These are phyloP conservation scores for Paramecium primaurelia DNA, from an alignment of 73 alveolate genomes.

Conservation along the genomic window DNA sequence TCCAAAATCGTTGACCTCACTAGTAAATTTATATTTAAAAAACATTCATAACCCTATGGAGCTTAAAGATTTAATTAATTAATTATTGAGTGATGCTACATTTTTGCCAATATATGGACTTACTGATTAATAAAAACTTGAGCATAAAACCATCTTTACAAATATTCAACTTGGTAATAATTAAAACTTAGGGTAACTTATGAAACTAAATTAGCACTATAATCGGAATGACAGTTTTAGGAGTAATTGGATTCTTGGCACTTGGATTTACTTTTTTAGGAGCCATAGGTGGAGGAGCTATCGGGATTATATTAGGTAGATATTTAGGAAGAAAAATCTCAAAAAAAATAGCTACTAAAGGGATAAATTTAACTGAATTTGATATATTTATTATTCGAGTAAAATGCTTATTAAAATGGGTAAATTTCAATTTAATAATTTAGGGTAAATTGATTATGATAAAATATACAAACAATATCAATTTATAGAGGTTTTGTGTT, in stretches of 20 bases:
- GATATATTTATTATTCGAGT: neutral
- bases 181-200: neutral
- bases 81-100: neutral
- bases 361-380: neutral
- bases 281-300: slow-evolving; percentile 23
- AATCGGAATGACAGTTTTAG: slow-evolving; percentile 21
- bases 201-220: neutral
- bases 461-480: neutral
- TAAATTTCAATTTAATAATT: neutral
- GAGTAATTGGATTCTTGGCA: neutral
- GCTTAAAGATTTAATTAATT: neutral
- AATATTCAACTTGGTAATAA: neutral
- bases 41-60: neutral
- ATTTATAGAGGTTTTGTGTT: neutral
- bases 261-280: slow-evolving; percentile 17
- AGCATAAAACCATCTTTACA: neutral
- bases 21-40: neutral
- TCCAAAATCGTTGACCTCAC: neutral
- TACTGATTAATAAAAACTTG: neutral
- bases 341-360: neutral
- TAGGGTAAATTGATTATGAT: neutral
- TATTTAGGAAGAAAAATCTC: neutral
- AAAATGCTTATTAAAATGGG: neutral
- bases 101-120: slow-evolving; percentile 24
- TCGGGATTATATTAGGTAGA: neutral